phyloP scores from a whole-genome alignment of 1,284 basidiomycete genomes.

The Austroboletus niveus region DNA sequence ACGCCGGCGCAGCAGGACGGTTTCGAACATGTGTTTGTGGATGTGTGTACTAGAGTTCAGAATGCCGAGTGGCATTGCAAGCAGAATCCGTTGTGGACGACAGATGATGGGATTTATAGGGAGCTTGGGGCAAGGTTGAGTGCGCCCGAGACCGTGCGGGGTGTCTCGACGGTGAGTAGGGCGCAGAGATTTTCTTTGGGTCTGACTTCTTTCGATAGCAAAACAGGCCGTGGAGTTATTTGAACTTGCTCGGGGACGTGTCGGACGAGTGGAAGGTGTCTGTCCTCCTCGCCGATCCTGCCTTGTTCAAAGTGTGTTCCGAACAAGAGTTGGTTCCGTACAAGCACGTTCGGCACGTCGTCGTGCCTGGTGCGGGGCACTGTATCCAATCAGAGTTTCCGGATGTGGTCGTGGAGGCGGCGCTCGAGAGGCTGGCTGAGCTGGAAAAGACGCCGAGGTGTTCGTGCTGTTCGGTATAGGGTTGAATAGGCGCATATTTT shows the following conservation, averaged over 20 bases:
- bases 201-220: not conserved
- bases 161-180: conserved; percentile 11
- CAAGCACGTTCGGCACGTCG: conserved; percentile 14
- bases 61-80: conserved; percentile 2
- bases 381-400: conserved; percentile 28
- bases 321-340: conserved; percentile 15
- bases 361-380: conserved; percentile 18
- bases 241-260: conserved; percentile 5
- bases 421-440: conserved; percentile 16
- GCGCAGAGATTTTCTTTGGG: too few relatives aligned
- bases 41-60: conserved; percentile 1
- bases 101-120: conserved; percentile 12
- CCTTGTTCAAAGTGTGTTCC: not conserved
- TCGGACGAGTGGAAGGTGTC: conserved; percentile 18
- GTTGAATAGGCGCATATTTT: too few relatives aligned
- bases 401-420: conserved; percentile 21
- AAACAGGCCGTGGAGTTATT: conserved; percentile 21
- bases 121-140: conserved; percentile 19
- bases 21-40: not conserved
- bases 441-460: not conserved
- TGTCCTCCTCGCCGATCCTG: conserved; percentile 21
- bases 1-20: not conserved
- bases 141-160: not conserved
- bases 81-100: conserved; percentile 23
- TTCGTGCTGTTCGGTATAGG: too few relatives aligned